phyloP scores from a whole-genome alignment of 257 asterid genomes.

The Nicotiana obtusifolia region DNA sequence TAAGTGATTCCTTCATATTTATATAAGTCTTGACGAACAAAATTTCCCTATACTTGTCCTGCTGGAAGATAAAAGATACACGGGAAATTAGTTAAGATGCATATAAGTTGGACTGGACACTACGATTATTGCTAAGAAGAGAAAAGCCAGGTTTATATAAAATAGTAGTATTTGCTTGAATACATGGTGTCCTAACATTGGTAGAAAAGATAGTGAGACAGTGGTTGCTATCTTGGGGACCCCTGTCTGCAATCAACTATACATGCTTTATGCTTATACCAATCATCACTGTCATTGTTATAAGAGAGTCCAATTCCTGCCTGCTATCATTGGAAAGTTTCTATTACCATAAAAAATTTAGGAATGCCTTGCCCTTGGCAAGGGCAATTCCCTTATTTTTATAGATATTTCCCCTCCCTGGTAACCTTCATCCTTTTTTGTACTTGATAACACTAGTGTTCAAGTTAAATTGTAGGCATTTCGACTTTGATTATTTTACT shows the following conservation, averaged over 20 bases:
- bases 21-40: too few relatives aligned
- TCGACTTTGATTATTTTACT: background rate
- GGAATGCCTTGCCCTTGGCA: background rate
- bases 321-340: conserved; percentile 8
- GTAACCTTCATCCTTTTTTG: background rate
- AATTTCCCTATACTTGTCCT: too few relatives aligned
- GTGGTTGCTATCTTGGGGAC: background rate
- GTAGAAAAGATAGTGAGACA: conserved; percentile 8
- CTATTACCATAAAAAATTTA: background rate
- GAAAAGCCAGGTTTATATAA: background rate
- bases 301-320: background rate
- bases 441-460: background rate
- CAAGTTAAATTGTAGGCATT: background rate
- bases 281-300: conserved; percentile 17
- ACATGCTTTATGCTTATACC: conserved; percentile 13
- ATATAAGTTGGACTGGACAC: too few relatives aligned
- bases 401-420: background rate
- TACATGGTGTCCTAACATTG: background rate
- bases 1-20: too few relatives aligned
- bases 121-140: background rate
- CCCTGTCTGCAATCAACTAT: conserved; percentile 6
- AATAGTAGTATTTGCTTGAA: background rate
- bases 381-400: background rate
- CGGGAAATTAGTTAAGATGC: too few relatives aligned
- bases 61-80: too few relatives aligned